Evolutionary conservation across 257 asterid genomes (phyloP).

Genomic region (Jacaranda mimosifolia): DNA sequence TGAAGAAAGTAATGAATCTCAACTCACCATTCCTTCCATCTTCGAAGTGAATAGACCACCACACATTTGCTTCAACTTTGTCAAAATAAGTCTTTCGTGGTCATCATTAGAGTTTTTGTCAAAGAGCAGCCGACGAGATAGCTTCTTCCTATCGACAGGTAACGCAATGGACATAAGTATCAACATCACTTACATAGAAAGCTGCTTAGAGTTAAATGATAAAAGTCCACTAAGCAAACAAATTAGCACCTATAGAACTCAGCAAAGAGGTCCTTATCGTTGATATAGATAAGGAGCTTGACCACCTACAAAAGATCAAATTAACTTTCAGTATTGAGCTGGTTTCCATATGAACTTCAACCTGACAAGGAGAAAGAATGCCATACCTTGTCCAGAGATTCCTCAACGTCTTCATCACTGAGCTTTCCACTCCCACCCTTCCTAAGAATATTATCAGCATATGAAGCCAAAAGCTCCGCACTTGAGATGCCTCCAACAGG

Average conservation of each 20-base stretch:
- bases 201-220: neutral
- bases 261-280: constrained; percentile 67
- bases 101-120: constrained; percentile 61
- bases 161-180: neutral
- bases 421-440: constrained; percentile 62
- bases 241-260: constrained; percentile 55
- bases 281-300: constrained; percentile 54
- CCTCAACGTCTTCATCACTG: constrained; percentile 64
- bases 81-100: constrained; percentile 55
- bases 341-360: neutral
- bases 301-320: constrained; percentile 45
- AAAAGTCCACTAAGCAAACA: constrained; percentile 5
- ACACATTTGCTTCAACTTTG: constrained; percentile 62
- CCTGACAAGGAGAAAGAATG: neutral
- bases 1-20: neutral
- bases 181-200: neutral
- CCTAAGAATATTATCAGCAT: constrained; percentile 61
- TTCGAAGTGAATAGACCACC: constrained; percentile 71
- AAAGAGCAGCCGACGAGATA: constrained; percentile 63
- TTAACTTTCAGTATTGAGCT: neutral
- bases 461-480: constrained; percentile 61
- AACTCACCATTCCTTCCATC: constrained; percentile 74
- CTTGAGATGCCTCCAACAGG: constrained; percentile 49
- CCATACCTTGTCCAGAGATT: constrained; percentile 58
- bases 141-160: constrained; percentile 54